Evolutionary conservation across 2,329 filamentous ascomycete genomes (phyloP), one percentile per base, ranked within the genome.

Genomic region (Botrytis porri): DNA sequence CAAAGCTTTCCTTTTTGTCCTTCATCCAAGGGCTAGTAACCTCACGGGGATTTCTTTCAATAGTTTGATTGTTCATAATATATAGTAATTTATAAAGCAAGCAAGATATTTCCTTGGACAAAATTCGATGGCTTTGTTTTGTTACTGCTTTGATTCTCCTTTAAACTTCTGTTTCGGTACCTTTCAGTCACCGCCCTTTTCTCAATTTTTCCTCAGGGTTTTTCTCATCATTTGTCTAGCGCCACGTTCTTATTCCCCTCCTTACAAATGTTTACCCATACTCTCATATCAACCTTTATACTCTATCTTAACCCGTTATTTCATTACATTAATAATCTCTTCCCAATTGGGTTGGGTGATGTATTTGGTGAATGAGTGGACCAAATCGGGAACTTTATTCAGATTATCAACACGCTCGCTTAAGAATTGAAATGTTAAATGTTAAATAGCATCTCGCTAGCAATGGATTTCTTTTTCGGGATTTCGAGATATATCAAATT

Each of bases 161-260:
- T 8, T n/a, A 14, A 4, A 51, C 12, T n/a, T 51, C 4, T 14
- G 1, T n/a, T n/a, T n/a, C 10, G 4, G 12, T 16, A n/a, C 4
- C 4, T 51, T 14, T 51, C 3, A n/a, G 14, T 51, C 25, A 51
- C 25, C 10, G 9, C 25, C 25, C 4, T 51, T 16, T 51, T 25
- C 12, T 51, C 48, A 2, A n/a, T n/a, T 51, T n/a, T n/a, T 7
- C 1, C 25, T 51, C 25, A 12, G 0, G 0, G 1, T 5, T 25
- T 14, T 51, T 51, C 48, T n/a, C 10, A 51, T 6, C 4, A 51
- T n/a, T 6, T 51, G 12, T 51, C 12, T 16, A n/a, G 25, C 4
- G 0, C 25, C 25, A 51, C 10, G 12, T n/a, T 48, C 9, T 48
- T 16, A 14, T 51, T 12, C 0, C 4, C 5, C 16, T 51, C 1